A percentile compares a stretch with the other conserved stretches of the same genome.
phyloP scores from a whole-genome alignment of 352 stramenopile species.

The Phytophthora pisi region DNA sequence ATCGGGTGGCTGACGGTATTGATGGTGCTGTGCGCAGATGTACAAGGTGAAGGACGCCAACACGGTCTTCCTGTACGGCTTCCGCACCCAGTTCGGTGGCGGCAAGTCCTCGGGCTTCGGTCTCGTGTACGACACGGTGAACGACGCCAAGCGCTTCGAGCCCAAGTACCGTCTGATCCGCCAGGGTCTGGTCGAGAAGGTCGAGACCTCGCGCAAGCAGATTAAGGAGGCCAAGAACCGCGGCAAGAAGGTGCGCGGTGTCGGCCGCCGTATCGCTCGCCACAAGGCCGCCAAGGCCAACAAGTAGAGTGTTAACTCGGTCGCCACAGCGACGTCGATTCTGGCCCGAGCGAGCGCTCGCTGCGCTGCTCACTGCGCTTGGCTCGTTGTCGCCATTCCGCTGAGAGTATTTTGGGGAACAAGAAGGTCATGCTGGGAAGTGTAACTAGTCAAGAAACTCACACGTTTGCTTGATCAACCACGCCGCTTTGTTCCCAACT shows the following conservation, averaged over 20 bases:
- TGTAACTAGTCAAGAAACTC: conserved; percentile 63
- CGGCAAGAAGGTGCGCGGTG: conserved; percentile 97
- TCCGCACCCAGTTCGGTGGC: conserved; percentile 97
- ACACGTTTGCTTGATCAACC: conserved; percentile 49
- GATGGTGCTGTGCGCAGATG: conserved; percentile 58
- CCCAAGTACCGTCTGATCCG: conserved; percentile 97
- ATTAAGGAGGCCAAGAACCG: conserved; percentile 99
- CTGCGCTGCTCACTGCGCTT: conserved; percentile 23
- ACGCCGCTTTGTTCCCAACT: neutral
- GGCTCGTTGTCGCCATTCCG: conserved; percentile 44
- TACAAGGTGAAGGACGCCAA: conserved; percentile 97
- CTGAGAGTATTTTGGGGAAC: conserved; percentile 52
- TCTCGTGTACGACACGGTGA: conserved; percentile 99
- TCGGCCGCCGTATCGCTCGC: conserved; percentile 97
- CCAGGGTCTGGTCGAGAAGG: conserved; percentile 92
- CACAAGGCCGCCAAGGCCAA: conserved; percentile 99
- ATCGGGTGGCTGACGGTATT: conserved; percentile 21
- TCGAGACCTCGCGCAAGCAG: conserved; percentile 98
- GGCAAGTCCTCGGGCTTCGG: conserved; percentile 98
- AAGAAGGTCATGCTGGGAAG: conserved; percentile 60
- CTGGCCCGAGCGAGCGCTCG: conserved; percentile 25
- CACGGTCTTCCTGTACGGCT: conserved; percentile 97
- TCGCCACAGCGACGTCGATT: conserved; percentile 31
- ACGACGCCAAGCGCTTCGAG: conserved; percentile 98
- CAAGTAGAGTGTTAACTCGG: conserved; percentile 77